Evolutionary conservation across 306 rosid genomes (phyloP).

Genomic region (Medicago truncatula): DNA sequence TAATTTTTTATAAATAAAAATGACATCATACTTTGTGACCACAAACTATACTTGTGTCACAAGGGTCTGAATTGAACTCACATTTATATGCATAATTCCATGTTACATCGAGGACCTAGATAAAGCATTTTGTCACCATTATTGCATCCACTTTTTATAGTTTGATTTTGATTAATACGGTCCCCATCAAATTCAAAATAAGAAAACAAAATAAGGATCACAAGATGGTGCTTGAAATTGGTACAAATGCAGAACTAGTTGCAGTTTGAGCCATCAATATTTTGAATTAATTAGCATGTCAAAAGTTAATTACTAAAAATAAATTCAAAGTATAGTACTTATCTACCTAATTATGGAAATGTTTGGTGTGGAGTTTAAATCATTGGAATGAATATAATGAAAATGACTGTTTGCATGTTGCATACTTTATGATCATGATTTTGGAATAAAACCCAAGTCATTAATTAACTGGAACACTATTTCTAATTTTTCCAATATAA

Average conservation of each 20-base stretch:
- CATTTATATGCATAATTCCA: conserved; percentile 9
- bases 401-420: not conserved
- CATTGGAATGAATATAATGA: not conserved
- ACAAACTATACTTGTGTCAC: not conserved
- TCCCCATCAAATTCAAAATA: not conserved
- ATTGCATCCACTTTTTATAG: not conserved
- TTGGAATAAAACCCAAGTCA: not conserved
- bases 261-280: not conserved
- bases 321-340: not conserved
- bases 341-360: not conserved
- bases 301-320: conserved; percentile 3
- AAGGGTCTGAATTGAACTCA: not conserved
- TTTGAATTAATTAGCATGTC: not conserved
- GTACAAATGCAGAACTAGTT: not conserved
- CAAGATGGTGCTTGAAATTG: not conserved
- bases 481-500: not conserved
- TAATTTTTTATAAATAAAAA: not conserved
- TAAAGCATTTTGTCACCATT: conserved; percentile 7
- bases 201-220: conserved; percentile 6
- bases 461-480: not conserved
- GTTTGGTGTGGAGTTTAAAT: not conserved
- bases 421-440: not conserved
- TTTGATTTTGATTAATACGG: not conserved
- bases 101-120: conserved; percentile 1
- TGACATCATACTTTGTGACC: not conserved